Percentiles rank a stretch among this genome's conserved stretches.
These are phyloP conservation scores for Vanrija sp. DNA, from an alignment of 1,284 basidiomycete genomes.

Conservation along the genomic window DNA sequence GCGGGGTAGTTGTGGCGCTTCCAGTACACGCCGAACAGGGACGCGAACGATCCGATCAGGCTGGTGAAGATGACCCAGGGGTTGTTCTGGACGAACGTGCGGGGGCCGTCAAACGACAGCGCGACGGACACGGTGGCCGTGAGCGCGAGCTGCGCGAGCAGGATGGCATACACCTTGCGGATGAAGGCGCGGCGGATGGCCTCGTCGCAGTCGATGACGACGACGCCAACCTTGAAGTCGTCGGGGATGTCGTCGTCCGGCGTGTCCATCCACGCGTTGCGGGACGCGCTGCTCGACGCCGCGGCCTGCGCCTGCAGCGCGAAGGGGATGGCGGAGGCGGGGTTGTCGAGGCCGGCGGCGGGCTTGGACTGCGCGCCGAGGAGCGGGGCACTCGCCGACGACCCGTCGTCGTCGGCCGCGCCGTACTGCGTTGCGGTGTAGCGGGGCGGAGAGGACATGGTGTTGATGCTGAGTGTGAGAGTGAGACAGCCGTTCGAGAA, in stretches of 20 bases:
- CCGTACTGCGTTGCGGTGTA: constrained; percentile 36
- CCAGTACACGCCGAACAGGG: constrained; percentile 44
- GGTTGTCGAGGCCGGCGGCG: constrained; percentile 28
- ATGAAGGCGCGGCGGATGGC: constrained; percentile 48
- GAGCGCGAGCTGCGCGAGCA: constrained; percentile 42
- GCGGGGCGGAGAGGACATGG: constrained; percentile 33
- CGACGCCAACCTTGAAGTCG: constrained; percentile 47
- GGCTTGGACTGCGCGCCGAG: constrained; percentile 21
- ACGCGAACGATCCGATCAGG: constrained; percentile 43
- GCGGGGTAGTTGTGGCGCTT: constrained; percentile 48
- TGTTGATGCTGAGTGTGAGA: neutral
- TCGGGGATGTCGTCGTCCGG: constrained; percentile 43
- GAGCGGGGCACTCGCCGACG: constrained; percentile 24
- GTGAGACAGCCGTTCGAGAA: neutral
- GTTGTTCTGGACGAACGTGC: constrained; percentile 40
- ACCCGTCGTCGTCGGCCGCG: constrained; percentile 18
- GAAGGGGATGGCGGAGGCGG: constrained; percentile 18
- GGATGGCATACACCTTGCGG: constrained; percentile 47
- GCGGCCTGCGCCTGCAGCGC: constrained; percentile 6
- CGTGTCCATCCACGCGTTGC: constrained; percentile 45
- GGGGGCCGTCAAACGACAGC: constrained; percentile 30
- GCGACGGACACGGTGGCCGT: constrained; percentile 33
- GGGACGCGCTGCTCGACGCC: neutral
- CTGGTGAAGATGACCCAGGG: constrained; percentile 46
- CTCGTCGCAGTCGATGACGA: constrained; percentile 47